These are phyloP conservation scores for Saccharum officinarum DNA, from an alignment of 176 grass and related monocot species.

Conservation along the genomic window DNA sequence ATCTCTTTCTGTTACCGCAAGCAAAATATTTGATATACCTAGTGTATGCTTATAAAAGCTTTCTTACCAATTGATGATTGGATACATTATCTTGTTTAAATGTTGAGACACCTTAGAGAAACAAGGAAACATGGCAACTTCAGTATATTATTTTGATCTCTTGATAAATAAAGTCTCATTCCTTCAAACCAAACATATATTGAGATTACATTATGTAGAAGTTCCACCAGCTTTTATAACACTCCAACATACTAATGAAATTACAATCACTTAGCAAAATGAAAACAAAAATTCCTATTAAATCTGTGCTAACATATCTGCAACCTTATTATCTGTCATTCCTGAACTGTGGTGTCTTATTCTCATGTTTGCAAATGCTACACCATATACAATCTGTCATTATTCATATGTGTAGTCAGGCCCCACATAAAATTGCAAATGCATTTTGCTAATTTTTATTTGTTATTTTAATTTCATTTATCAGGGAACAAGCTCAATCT, in stretches of 20 bases:
- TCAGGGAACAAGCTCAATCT: conserved; percentile 79
- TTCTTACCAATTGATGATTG: neutral
- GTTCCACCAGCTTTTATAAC: neutral
- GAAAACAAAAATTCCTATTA: neutral
- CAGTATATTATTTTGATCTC: conserved; percentile 4
- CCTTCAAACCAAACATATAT: neutral
- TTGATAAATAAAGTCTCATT: neutral
- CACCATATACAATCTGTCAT: neutral
- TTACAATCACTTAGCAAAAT: neutral
- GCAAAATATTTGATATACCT: conserved; percentile 88
- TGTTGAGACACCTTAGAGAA: neutral
- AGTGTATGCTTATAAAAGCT: conserved; percentile 52
- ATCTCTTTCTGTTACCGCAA: conserved; percentile 89
- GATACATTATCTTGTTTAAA: neutral
- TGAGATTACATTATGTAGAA: neutral
- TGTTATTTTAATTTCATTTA: conserved; percentile 25
- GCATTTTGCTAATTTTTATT: neutral
- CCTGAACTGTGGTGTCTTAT: neutral
- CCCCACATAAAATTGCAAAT: neutral
- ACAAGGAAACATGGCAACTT: neutral
- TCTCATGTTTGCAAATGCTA: neutral
- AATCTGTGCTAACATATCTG: neutral
- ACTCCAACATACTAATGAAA: neutral
- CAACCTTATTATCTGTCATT: neutral
- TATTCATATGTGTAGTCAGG: neutral